These are phyloP conservation scores for Hondaea fermentalgiana DNA, from an alignment of 108 stramenopile species.

Conservation along the genomic window DNA sequence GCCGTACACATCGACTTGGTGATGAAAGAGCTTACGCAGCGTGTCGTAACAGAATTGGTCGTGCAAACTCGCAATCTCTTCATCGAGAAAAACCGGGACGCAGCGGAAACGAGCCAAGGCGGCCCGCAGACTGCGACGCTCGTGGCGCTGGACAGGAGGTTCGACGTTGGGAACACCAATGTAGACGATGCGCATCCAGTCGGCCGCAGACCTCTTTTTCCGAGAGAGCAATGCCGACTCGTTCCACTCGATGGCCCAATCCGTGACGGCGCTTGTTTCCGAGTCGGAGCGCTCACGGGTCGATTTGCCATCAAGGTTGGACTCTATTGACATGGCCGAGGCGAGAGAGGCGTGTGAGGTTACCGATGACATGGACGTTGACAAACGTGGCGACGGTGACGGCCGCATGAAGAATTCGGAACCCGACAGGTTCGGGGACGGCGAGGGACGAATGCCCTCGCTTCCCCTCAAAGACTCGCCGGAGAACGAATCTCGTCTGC, in stretches of 20 bases:
- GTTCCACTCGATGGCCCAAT: conserved; percentile 67
- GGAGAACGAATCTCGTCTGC: no score
- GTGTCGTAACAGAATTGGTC: conserved; percentile 53
- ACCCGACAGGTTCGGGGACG: neutral
- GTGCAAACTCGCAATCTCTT: conserved; percentile 58
- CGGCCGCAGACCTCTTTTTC: conserved; percentile 58
- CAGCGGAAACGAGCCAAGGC: conserved; percentile 80
- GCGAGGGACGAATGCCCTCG: neutral
- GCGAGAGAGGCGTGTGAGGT: no score
- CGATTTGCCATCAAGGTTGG: neutral
- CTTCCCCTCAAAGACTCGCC: neutral
- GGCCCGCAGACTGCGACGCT: conserved; percentile 70
- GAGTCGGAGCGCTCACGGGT: neutral
- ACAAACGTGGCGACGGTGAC: neutral
- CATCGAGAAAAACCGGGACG: conserved; percentile 88
- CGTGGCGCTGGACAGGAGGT: conserved; percentile 64
- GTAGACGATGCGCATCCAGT: conserved; percentile 64
- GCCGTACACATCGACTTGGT: conserved; percentile 54
- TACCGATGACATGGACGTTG: no score
- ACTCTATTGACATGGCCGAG: neutral
- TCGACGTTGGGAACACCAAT: conserved; percentile 62
- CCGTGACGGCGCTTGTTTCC: neutral
- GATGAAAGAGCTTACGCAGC: conserved; percentile 59
- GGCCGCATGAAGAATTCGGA: neutral
- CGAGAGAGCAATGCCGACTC: conserved; percentile 83